Base-by-base conservation (phyloP, 225 moss, liverwort and hornwort genomes). In the Asterella californica region DNA sequence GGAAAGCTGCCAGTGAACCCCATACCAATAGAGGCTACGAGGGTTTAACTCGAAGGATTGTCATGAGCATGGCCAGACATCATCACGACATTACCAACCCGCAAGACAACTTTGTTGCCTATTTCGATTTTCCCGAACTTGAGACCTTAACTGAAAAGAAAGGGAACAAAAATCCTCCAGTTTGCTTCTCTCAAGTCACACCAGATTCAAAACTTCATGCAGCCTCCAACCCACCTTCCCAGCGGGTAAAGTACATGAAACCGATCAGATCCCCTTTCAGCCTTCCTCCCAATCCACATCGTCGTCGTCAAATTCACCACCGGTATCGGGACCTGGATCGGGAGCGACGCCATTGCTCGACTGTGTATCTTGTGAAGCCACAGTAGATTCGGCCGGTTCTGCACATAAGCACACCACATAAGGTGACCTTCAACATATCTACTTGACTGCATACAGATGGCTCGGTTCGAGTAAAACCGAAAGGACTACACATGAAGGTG, bases 221-320 rank as follows among this genome's bases (percentile, higher is more conserved):
- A 34, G 30, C 59, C 33, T 36, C 34, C 76, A n/a, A 57, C 37
- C 18, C 14, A 55, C 32, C 36, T 60, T 32, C 76, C 22, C 29
- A 48, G 1, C 10, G 24, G 30, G 19, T 60, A 12, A 21, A 59
- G 0, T 4, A 29, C 57, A 76, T 17, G 59, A 22, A 36, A 60
- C 34, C 15, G 33, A 15, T 19, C 19, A 6, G 34, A 19, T 34
- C 37, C 47, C 71, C 22, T 33, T 50, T 89, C 76, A 91, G 34
- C 89, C 92, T 87, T 93, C 91, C 79, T 94, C 94, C 94, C 96
- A 94, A 81, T 96, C 94, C 55, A 91, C 88, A 52, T 90, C 90
- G 57, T 94, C 91, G 19, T 92, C 96, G 25, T 85, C 95, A 81
- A 74, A 72, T 72, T 91, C 90, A 63, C 81, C 89, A 76, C 55